Conservation (phyloP, 2,329 filamentous ascomycete genomes). For the Dactylella cylindrospora region DNA sequence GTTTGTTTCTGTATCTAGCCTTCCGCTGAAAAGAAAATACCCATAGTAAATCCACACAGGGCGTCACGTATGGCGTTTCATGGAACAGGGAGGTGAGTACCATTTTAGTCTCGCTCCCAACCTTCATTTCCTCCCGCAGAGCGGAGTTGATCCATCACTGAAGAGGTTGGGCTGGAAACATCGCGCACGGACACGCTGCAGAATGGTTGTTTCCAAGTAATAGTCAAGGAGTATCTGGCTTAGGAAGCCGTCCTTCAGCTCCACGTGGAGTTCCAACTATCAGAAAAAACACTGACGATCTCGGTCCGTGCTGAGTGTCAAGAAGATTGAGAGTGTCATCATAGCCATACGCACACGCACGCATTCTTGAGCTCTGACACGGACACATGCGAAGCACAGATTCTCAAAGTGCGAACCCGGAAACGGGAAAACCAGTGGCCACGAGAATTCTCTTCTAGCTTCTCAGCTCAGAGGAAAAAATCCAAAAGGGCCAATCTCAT, state of each 20-base stretch:
- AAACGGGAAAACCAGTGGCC: too few relatives aligned
- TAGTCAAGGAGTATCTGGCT: too few relatives aligned
- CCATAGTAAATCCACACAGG: too few relatives aligned
- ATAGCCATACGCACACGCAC: too few relatives aligned
- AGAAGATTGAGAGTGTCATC: too few relatives aligned
- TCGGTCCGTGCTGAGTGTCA: conserved; percentile 14
- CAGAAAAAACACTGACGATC: background rate
- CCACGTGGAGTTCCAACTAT: conserved; percentile 23
- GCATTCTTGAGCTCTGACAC: too few relatives aligned
- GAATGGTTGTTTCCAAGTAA: background rate
- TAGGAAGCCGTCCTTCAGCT: background rate
- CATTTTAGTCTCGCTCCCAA: background rate
- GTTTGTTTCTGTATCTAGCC: conserved; percentile 4
- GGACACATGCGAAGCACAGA: too few relatives aligned
- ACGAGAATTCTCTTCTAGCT: too few relatives aligned
- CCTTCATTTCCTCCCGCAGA: conserved; percentile 3
- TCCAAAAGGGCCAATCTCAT: conserved; percentile 7
- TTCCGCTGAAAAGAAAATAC: background rate
- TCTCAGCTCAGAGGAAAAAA: too few relatives aligned
- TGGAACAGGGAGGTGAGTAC: too few relatives aligned
- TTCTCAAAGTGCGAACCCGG: too few relatives aligned
- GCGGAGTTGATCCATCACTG: conserved; percentile 1
- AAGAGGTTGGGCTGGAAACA: too few relatives aligned
- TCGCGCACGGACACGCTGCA: conserved; percentile 22
- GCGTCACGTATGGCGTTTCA: conserved; percentile 7